phyloP scores from a whole-genome alignment of 192 early-diverging fungal species.

The Backusella liffmaniae region DNA sequence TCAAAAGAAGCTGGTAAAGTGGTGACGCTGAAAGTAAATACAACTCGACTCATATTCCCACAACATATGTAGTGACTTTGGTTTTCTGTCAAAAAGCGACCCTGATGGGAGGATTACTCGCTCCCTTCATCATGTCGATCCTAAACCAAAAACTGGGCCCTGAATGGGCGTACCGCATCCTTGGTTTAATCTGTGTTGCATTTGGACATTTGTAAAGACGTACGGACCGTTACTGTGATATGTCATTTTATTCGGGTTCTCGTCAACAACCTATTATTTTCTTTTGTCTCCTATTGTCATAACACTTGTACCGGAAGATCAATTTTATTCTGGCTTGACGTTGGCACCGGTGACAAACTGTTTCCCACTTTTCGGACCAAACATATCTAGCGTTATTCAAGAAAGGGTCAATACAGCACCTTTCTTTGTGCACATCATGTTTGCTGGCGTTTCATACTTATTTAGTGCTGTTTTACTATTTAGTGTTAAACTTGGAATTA shows the following conservation, averaged over 20 bases:
- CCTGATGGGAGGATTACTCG: too few species aligned
- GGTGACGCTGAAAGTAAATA: background rate
- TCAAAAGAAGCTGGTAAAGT: background rate
- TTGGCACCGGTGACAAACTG: constrained; percentile 16
- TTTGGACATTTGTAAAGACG: constrained; percentile 29
- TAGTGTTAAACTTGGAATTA: constrained; percentile 13
- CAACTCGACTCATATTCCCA: background rate
- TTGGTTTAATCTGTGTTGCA: too few species aligned
- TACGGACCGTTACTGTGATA: constrained; percentile 22
- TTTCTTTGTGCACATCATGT: constrained; percentile 41
- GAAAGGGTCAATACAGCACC: constrained; percentile 21
- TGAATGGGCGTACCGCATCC: too few species aligned
- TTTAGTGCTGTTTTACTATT: background rate
- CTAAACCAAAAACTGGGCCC: too few species aligned
- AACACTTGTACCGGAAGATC: constrained; percentile 7
- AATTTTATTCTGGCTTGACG: constrained; percentile 21
- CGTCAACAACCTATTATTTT: background rate
- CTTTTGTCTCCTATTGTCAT: constrained; percentile 19
- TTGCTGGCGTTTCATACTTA: constrained; percentile 22
- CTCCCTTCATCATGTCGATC: too few species aligned
- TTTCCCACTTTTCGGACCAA: constrained; percentile 28
- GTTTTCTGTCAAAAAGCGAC: background rate
- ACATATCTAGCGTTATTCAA: constrained; percentile 28
- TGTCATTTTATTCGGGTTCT: constrained; percentile 28
- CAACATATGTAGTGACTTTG: background rate